phyloP scores from a whole-genome alignment of 768 basidiomycete genomes.

The Collybiopsis confluens region DNA sequence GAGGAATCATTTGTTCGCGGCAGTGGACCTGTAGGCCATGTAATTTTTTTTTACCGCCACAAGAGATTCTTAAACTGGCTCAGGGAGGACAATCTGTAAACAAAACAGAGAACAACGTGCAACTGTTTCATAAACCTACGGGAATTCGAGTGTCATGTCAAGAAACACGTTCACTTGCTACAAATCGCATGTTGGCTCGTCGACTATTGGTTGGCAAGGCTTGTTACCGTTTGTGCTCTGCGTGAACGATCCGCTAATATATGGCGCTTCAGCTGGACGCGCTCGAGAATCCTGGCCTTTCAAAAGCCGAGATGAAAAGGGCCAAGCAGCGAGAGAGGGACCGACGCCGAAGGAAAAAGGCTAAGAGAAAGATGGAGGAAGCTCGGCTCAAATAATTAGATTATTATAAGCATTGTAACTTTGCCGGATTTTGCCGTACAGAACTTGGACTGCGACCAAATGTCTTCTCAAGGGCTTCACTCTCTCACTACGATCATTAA shows the following conservation, averaged over 20 bases:
- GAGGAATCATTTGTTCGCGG: slow-evolving; percentile 87
- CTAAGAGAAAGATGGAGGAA: slow-evolving; percentile 51
- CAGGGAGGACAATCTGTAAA: slow-evolving; percentile 95
- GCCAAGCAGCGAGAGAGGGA: slow-evolving; percentile 78
- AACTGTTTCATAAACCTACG: slow-evolving; percentile 84
- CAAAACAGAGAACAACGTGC: slow-evolving; percentile 90
- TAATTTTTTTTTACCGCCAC: neutral
- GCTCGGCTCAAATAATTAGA: neutral
- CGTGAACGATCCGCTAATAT: slow-evolving; percentile 12
- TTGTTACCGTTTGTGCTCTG: slow-evolving; percentile 31
- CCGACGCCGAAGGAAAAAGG: slow-evolving; percentile 70
- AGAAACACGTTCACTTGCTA: slow-evolving; percentile 77
- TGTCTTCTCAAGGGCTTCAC: slow-evolving; percentile 50
- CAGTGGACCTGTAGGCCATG: slow-evolving; percentile 5
- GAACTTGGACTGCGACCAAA: neutral
- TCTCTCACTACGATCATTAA: slow-evolving; percentile 81
- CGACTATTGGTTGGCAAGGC: slow-evolving; percentile 73
- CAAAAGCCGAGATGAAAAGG: slow-evolving; percentile 60
- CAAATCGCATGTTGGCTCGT: slow-evolving; percentile 78
- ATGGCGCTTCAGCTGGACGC: slow-evolving; percentile 60
- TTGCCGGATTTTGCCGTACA: slow-evolving; percentile 4
- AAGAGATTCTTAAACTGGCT: slow-evolving; percentile 77
- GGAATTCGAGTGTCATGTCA: slow-evolving; percentile 86
- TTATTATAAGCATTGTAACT: neutral
- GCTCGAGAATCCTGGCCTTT: slow-evolving; percentile 69